These are phyloP conservation scores for Eucalyptus shirleyi DNA, from an alignment of 345 rosid genomes.

Conservation along the genomic window DNA sequence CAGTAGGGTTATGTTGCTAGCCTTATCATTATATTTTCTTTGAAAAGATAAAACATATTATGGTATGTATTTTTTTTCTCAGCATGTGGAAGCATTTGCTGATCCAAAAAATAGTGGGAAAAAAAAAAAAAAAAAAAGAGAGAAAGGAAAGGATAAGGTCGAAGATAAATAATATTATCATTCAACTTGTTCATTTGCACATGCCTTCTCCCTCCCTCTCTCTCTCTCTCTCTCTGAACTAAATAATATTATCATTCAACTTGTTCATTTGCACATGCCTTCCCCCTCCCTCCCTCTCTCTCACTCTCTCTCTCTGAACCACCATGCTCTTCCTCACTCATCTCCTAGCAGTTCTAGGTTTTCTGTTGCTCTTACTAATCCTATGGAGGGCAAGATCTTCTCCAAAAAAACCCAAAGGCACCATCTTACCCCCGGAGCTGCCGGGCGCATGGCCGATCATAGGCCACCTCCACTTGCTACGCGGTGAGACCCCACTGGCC, in stretches of 20 bases:
- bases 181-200: too few species aligned
- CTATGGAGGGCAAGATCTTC: neutral
- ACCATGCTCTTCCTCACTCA: neutral
- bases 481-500: constrained; percentile 11
- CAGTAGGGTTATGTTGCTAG: too few species aligned
- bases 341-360: neutral
- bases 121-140: too few species aligned
- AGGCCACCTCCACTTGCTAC: constrained; percentile 53
- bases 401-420: neutral
- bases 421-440: constrained; percentile 26
- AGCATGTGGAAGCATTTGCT: too few species aligned
- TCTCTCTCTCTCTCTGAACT: neutral
- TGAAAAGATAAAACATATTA: too few species aligned
- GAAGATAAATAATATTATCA: too few species aligned
- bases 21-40: too few species aligned
- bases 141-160: too few species aligned
- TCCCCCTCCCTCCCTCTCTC: neutral
- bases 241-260: too few species aligned
- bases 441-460: constrained; percentile 43
- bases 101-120: too few species aligned
- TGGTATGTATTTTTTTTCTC: too few species aligned
- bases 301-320: neutral
- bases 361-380: neutral
- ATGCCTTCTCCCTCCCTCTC: neutral
- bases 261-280: too few species aligned